phyloP scores from a whole-genome alignment of 139 green algal species.

The Cymbomonas tetramitiformis region DNA sequence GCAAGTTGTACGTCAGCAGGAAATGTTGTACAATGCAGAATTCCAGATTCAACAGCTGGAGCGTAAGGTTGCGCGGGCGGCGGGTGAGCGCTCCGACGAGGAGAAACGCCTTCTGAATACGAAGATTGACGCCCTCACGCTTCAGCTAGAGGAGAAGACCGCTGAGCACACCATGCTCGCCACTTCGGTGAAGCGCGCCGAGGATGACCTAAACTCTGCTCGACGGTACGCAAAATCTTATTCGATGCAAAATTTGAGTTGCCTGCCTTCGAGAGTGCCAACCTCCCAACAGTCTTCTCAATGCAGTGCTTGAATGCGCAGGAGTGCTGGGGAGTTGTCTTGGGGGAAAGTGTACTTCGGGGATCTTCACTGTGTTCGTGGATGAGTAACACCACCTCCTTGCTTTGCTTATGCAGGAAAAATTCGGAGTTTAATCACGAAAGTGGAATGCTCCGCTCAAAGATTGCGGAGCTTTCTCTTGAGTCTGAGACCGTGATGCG shows the following conservation, averaged over 20 bases:
- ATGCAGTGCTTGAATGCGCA: too few relatives aligned
- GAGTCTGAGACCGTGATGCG: too few relatives aligned
- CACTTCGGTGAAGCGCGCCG: constrained; percentile 45
- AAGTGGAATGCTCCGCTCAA: too few relatives aligned
- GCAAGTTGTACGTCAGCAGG: constrained; percentile 54
- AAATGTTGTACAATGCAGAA: constrained; percentile 71
- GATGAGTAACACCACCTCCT: too few relatives aligned
- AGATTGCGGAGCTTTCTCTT: constrained; percentile 40
- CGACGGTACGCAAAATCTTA: constrained; percentile 19
- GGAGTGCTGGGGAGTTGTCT: too few relatives aligned
- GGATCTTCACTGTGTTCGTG: too few relatives aligned
- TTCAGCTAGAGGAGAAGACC: constrained; percentile 44
- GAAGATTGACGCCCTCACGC: constrained; percentile 7
- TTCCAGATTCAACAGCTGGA: constrained; percentile 69
- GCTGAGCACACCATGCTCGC: constrained; percentile 47
- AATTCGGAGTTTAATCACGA: too few relatives aligned
- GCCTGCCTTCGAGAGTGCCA: too few relatives aligned
- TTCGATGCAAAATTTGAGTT: too few relatives aligned
- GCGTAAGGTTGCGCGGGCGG: constrained; percentile 52
- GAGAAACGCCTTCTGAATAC: constrained; percentile 54
- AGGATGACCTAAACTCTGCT: constrained; percentile 49
- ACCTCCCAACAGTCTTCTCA: too few relatives aligned
- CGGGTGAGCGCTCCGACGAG: constrained; percentile 54
- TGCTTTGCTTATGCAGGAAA: too few relatives aligned
- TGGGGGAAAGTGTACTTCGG: too few relatives aligned